phyloP scores from a whole-genome alignment of 2,329 filamentous ascomycete genomes.

The Colletotrichum viniferum region DNA sequence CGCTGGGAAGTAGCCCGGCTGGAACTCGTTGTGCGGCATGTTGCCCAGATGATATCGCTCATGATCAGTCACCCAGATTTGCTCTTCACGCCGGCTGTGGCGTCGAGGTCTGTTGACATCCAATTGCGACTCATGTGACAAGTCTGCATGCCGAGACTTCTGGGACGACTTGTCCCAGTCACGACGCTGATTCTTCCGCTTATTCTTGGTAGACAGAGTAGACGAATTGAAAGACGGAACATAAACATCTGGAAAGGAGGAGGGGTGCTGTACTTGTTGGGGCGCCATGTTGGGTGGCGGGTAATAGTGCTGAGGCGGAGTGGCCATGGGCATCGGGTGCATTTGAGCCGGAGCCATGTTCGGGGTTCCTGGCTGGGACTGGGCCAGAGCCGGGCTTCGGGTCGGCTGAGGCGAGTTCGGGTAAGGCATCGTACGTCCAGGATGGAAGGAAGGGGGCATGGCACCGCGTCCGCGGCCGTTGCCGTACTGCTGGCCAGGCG shows the following conservation, averaged over 20 bases:
- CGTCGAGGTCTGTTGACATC: constrained; percentile 42
- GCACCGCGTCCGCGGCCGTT: constrained; percentile 53
- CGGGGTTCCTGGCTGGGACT: constrained; percentile 71
- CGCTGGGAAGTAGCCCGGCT: background rate
- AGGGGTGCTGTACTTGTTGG: constrained; percentile 62
- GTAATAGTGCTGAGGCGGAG: constrained; percentile 66
- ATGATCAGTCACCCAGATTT: constrained; percentile 30
- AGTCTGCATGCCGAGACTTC: constrained; percentile 40
- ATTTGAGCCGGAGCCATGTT: constrained; percentile 68
- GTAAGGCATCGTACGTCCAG: constrained; percentile 46
- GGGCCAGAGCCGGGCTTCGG: constrained; percentile 69
- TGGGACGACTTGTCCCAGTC: constrained; percentile 52
- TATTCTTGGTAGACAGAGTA: constrained; percentile 39
- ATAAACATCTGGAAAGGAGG: constrained; percentile 39
- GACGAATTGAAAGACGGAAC: background rate
- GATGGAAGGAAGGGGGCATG: constrained; percentile 52
- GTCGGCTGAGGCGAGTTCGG: constrained; percentile 70
- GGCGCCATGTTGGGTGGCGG: constrained; percentile 58
- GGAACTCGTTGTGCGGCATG: background rate
- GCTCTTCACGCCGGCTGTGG: constrained; percentile 52
- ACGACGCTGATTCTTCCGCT: constrained; percentile 50
- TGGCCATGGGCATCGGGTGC: constrained; percentile 66
- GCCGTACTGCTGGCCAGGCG: constrained; percentile 42
- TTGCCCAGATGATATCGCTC: background rate
- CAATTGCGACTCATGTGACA: constrained; percentile 35